phyloP scores from a whole-genome alignment of 768 basidiomycete genomes.

The Hysterangium stoloniferum region DNA sequence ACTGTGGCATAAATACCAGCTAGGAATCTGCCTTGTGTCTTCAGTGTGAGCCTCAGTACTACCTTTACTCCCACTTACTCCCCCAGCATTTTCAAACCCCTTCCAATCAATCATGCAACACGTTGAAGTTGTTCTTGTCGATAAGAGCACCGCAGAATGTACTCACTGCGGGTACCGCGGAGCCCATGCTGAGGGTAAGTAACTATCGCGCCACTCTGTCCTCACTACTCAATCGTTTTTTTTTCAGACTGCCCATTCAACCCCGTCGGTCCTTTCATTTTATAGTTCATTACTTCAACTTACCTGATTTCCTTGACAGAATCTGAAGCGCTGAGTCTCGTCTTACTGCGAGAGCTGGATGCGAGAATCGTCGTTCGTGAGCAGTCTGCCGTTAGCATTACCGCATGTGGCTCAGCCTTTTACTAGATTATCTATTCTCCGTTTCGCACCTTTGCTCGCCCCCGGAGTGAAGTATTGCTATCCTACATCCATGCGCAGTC shows the following conservation, averaged over 20 bases:
- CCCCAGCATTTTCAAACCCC: background rate
- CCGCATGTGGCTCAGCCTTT: too few relatives aligned
- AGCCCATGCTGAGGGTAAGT: slow-evolving; percentile 27
- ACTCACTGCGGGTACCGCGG: slow-evolving; percentile 73
- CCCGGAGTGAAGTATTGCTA: too few relatives aligned
- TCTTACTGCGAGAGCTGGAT: background rate
- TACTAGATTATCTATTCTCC: too few relatives aligned
- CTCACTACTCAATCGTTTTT: background rate
- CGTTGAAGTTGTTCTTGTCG: slow-evolving; percentile 17
- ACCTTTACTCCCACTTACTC: background rate
- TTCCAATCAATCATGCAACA: background rate
- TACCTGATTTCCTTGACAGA: too few relatives aligned
- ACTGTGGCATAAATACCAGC: slow-evolving; percentile 1
- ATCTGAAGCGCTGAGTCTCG: background rate
- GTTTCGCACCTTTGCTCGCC: too few relatives aligned
- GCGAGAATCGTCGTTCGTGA: background rate
- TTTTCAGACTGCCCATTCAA: slow-evolving; percentile 4
- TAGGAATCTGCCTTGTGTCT: background rate
- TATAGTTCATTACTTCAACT: too few relatives aligned
- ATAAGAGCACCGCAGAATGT: slow-evolving; percentile 64
- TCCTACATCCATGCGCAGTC: too few relatives aligned
- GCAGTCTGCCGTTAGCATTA: too few relatives aligned
- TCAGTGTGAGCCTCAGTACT: too few relatives aligned
- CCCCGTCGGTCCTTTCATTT: background rate
- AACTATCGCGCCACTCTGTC: background rate